These are phyloP conservation scores for Diaporthe sp. DNA, from an alignment of 2,329 filamentous ascomycete species.

Conservation along the genomic window DNA sequence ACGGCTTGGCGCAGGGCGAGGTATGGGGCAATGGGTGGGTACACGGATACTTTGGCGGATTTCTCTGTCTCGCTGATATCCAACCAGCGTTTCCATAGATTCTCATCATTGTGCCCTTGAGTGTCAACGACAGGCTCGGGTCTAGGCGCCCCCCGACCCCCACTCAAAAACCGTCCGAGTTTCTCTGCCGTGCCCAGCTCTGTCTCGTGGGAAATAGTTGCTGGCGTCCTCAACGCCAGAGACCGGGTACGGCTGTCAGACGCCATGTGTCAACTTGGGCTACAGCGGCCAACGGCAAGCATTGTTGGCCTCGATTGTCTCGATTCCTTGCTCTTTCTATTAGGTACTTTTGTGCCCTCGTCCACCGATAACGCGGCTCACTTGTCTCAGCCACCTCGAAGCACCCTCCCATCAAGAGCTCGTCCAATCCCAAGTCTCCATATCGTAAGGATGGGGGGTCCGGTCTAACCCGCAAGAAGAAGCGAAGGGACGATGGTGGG, in stretches of 20 bases:
- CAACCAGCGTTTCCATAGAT: background rate
- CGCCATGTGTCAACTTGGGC: background rate
- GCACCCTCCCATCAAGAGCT: background rate
- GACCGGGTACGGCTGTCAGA: background rate
- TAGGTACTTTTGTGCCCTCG: background rate
- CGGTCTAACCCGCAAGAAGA: background rate
- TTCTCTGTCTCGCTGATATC: background rate
- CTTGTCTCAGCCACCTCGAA: conserved; percentile 1
- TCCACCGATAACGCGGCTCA: background rate
- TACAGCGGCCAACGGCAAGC: background rate
- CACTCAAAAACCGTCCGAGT: no score
- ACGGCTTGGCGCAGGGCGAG: conserved; percentile 1
- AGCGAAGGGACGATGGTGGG: conserved; percentile 8
- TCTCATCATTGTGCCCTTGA: background rate
- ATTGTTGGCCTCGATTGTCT: background rate
- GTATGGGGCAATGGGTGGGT: background rate
- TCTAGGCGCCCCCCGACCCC: background rate
- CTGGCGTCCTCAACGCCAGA: background rate
- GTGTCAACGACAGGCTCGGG: background rate
- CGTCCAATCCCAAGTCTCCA: background rate
- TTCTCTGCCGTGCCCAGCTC: background rate
- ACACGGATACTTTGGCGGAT: background rate
- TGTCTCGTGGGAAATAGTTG: background rate
- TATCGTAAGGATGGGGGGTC: background rate
- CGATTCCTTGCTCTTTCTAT: background rate